Percentiles rank a stretch among this genome's conserved stretches.
These are phyloP conservation scores for Achaetomium macrosporum DNA, from an alignment of 2,329 filamentous ascomycete species.

Conservation along the genomic window DNA sequence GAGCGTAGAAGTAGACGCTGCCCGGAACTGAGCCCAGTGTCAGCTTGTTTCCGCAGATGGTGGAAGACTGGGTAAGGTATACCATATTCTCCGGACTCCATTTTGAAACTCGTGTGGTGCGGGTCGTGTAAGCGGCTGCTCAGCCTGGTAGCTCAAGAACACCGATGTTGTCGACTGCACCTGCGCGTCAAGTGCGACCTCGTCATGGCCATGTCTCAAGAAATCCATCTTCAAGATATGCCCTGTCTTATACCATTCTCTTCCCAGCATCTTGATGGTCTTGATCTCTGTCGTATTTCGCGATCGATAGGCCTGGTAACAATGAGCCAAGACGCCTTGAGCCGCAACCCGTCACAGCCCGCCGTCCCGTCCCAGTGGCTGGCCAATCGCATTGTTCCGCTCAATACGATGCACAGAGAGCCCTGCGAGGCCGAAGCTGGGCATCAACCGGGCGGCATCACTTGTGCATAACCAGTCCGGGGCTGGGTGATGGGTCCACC, in stretches of 20 bases:
- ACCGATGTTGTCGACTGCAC: neutral
- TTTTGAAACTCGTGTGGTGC: constrained; percentile 14
- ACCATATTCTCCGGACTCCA: constrained; percentile 17
- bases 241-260: neutral
- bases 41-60: neutral
- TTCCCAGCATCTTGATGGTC: neutral
- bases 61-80: neutral
- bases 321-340: neutral
- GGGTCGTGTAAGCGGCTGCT: neutral
- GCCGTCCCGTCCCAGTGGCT: neutral
- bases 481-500: too few relatives aligned
- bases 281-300: constrained; percentile 13
- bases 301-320: neutral
- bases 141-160: neutral
- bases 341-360: neutral
- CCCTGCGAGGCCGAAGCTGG: neutral
- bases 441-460: neutral
- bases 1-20: constrained; percentile 43
- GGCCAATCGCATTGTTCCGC: constrained; percentile 13
- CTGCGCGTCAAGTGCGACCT: too few relatives aligned
- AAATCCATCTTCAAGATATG: too few relatives aligned
- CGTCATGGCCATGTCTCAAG: too few relatives aligned
- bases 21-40: constrained; percentile 30
- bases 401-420: constrained; percentile 6
- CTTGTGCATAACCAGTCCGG: too few relatives aligned